phyloP scores from a whole-genome alignment of 1,284 basidiomycete species.

The Coniferiporia sulphurascens region DNA sequence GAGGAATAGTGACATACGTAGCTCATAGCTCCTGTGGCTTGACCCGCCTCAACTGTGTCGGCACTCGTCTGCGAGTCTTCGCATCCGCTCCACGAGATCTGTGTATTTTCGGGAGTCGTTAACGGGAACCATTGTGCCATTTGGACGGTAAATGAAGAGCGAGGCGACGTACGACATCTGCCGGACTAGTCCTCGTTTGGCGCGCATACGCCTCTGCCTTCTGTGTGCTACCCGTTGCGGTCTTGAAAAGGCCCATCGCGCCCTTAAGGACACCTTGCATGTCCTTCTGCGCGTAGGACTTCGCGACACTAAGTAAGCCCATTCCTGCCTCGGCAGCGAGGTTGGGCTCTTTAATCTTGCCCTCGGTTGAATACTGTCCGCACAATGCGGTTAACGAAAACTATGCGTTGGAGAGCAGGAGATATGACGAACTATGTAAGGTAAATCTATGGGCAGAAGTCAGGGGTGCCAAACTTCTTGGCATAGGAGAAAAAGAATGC shows the following conservation, averaged over 20 bases:
- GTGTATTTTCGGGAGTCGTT: not conserved
- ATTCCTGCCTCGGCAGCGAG: constrained; percentile 73
- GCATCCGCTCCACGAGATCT: constrained; percentile 85
- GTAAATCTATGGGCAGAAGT: constrained; percentile 39
- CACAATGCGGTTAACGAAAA: not conserved
- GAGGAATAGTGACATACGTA: constrained; percentile 40
- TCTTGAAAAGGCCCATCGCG: constrained; percentile 47
- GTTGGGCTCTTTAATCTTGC: constrained; percentile 91
- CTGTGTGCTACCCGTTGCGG: constrained; percentile 39
- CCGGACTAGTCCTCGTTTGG: constrained; percentile 73
- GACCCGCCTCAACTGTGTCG: constrained; percentile 77
- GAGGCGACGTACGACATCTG: constrained; percentile 49
- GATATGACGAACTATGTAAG: constrained; percentile 45
- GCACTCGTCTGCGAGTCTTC: constrained; percentile 93
- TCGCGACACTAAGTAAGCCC: constrained; percentile 63
- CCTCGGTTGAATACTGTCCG: constrained; percentile 81
- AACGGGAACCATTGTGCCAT: constrained; percentile 13
- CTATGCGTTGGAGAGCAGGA: not conserved
- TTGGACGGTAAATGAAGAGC: constrained; percentile 21
- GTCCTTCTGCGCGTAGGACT: constrained; percentile 73
- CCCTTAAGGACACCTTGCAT: constrained; percentile 65
- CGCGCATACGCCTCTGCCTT: constrained; percentile 62
- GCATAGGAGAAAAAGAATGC: not conserved
- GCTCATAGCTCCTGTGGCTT: constrained; percentile 87
- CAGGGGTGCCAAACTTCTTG: constrained; percentile 1